Evolutionary conservation across 148 eudicot genomes (phyloP), one percentile per base, ranked within the genome.

Genomic region (Tetragonia tetragonoides): DNA sequence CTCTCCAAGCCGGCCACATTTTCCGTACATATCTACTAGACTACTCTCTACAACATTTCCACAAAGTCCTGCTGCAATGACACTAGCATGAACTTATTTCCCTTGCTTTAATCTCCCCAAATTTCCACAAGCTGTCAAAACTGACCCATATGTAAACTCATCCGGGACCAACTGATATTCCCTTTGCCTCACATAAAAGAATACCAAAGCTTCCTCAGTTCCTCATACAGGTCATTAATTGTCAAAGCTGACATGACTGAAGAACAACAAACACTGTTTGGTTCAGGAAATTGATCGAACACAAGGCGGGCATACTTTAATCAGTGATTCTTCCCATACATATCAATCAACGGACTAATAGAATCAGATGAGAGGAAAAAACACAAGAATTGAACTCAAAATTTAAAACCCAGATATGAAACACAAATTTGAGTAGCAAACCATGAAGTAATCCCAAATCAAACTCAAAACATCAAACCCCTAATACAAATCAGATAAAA

Each of bases 21-120:
- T 94, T 1, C 86, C 98, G 69, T 92, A 94, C 98, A 94, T 94
- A 70, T 94, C 98, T 9, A 94, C 89, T 28, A 94, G 85, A 80
- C 98, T 89, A 78, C 94, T 90, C 66, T 82, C 93, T 23, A 90
- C 87, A 39, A 92, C 78, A 82, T 90, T 75, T 39, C 87, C 90
- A 24, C 70, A 65, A 68, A 86, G 74, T 61, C 88, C 97, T 3
- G 82, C 49, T 6, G 81, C 74, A 77, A 89, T 73, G 1, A 85
- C 86, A 83, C 78, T 83, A 24, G 87, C 90, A 76, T 92, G 98
- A 10, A 90, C 81, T 87, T 92, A 81, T 77, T 83, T 90, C 44
- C 98, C 97, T 82, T 90, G 97, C 60, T 78, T 84, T 68, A 80
- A 66, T 74, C 85, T 80, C 28, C 87, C 87, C 46, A 88, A 80